Conservation (phyloP, 768 basidiomycete species). For the Dendrothele bispora region DNA sequence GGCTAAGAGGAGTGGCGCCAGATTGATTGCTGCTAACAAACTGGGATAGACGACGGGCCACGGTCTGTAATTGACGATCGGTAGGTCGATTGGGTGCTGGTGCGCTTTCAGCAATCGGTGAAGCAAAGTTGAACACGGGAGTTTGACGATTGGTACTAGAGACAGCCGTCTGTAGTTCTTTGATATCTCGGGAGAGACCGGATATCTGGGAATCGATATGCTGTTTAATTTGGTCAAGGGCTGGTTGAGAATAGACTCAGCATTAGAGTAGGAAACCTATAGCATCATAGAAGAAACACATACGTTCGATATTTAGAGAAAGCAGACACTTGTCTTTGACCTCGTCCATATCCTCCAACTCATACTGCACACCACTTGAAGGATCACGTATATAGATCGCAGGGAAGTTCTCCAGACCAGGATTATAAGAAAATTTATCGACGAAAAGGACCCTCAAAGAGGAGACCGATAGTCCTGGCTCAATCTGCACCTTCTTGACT, state of each 20-base stretch:
- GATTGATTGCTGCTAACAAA: constrained; percentile 44
- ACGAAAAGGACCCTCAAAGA: constrained; percentile 86
- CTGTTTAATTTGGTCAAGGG: constrained; percentile 97
- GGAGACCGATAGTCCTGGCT: constrained; percentile 68
- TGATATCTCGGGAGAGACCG: constrained; percentile 80
- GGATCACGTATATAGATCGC: constrained; percentile 95
- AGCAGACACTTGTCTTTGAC: constrained; percentile 85
- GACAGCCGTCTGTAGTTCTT: constrained; percentile 78
- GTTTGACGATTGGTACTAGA: constrained; percentile 53
- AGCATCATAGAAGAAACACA: constrained; percentile 34
- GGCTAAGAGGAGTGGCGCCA: constrained; percentile 36
- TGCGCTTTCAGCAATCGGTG: constrained; percentile 57
- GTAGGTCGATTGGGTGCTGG: constrained; percentile 67
- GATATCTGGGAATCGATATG: constrained; percentile 95
- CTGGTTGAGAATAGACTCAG: constrained; percentile 42
- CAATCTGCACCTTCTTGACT: constrained; percentile 83
- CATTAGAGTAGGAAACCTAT: constrained; percentile 2
- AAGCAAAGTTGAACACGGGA: constrained; percentile 41
- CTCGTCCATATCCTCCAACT: constrained; percentile 93
- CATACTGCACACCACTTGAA: constrained; percentile 90
- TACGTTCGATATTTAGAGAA: constrained; percentile 95
- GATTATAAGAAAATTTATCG: constrained; percentile 92
- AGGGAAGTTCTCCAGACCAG: constrained; percentile 90
- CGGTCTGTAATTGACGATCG: constrained; percentile 70
- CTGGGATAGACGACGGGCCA: constrained; percentile 73